phyloP scores from a whole-genome alignment of 129 eudicot species.

The Logfia minima region DNA sequence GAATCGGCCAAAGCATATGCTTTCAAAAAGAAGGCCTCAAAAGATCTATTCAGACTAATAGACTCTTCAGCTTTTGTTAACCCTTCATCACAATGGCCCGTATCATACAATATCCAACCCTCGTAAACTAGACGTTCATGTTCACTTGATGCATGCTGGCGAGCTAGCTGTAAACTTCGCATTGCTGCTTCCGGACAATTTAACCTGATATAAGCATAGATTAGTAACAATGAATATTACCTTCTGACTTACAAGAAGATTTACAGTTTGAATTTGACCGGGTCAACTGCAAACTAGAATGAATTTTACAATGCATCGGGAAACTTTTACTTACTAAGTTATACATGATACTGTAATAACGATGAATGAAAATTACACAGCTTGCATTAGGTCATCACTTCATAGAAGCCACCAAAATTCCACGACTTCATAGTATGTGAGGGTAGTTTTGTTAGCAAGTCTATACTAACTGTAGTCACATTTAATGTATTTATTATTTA shows the following conservation, averaged over 20 bases:
- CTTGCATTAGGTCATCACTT: neutral
- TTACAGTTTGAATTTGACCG: neutral
- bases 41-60: slow-evolving; percentile 74
- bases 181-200: slow-evolving; percentile 98
- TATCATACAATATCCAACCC: slow-evolving; percentile 97
- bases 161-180: slow-evolving; percentile 92
- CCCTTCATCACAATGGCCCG: slow-evolving; percentile 95
- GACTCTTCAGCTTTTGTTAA: slow-evolving; percentile 93
- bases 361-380: too few species aligned
- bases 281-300: neutral
- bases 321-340: neutral
- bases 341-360: too few species aligned
- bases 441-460: too few species aligned
- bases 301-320: neutral
- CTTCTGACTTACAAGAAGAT: neutral
- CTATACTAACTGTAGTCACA: neutral
- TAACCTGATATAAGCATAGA: slow-evolving; percentile 48
- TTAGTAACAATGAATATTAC: neutral
- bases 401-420: neutral
- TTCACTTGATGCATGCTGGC: slow-evolving; percentile 85
- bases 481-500: neutral
- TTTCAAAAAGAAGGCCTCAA: slow-evolving; percentile 94
- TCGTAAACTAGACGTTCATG: slow-evolving; percentile 90
- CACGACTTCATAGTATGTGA: neutral
- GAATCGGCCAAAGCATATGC: slow-evolving; percentile 99